These are phyloP conservation scores for Cladosporium phlei DNA, from an alignment of 2,329 filamentous ascomycete species.

Conservation along the genomic window DNA sequence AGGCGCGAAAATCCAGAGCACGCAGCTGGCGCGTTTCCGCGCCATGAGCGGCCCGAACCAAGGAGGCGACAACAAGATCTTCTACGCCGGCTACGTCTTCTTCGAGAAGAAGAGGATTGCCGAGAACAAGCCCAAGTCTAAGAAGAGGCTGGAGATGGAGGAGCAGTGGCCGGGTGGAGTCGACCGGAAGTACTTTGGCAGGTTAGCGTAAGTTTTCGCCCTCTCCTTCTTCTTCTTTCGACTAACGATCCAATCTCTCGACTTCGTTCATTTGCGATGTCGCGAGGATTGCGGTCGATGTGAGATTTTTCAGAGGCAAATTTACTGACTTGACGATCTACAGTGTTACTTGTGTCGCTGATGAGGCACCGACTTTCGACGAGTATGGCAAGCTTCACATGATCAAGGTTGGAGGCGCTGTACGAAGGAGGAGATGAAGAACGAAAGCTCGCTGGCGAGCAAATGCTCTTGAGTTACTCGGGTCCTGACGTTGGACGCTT, in stretches of 20 bases:
- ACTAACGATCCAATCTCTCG: too few relatives aligned
- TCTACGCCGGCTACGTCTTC: conserved; percentile 36
- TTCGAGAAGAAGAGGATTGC: conserved; percentile 54
- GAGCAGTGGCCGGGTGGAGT: conserved; percentile 26
- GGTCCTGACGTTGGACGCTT: too few relatives aligned
- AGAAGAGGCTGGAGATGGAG: conserved; percentile 39
- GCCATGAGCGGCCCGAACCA: conserved; percentile 44
- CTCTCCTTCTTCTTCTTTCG: not conserved
- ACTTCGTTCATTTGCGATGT: too few relatives aligned
- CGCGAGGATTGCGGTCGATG: not conserved
- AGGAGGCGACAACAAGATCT: conserved; percentile 48
- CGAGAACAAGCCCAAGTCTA: conserved; percentile 49
- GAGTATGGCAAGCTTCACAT: conserved; percentile 5
- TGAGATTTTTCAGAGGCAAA: conserved; percentile 1
- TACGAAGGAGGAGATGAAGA: not conserved
- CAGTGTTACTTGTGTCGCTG: conserved; percentile 1
- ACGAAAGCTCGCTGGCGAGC: too few relatives aligned
- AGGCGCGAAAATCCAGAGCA: conserved; percentile 34
- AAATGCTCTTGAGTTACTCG: too few relatives aligned
- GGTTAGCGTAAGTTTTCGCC: conserved; percentile 5
- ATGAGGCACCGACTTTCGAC: conserved; percentile 2
- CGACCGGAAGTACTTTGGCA: conserved; percentile 13
- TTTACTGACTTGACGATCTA: conserved; percentile 3
- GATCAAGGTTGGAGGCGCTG: not conserved
- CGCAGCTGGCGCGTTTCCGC: conserved; percentile 48